Conservation (phyloP, 2,329 filamentous ascomycete genomes). For the Fusarium sp. region DNA sequence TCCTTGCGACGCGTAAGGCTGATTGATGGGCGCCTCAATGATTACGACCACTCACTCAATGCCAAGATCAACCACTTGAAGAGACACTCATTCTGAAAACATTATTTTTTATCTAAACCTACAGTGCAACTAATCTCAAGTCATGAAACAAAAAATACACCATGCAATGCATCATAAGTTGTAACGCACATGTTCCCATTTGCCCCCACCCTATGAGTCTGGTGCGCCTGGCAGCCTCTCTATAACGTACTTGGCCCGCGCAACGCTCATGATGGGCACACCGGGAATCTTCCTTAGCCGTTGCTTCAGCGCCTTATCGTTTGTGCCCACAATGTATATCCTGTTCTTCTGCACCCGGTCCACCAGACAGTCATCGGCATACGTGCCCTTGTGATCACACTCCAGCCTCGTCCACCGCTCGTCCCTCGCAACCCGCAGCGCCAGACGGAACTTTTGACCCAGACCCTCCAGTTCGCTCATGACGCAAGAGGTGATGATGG, state of each 20-base stretch:
- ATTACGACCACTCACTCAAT: background rate
- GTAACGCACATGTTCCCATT: constrained; percentile 26
- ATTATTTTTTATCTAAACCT: background rate
- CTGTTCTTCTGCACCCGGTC: constrained; percentile 76
- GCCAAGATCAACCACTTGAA: background rate
- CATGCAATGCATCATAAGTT: constrained; percentile 25
- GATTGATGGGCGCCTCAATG: background rate
- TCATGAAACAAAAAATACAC: background rate
- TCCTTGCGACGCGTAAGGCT: background rate
- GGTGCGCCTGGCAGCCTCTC: constrained; percentile 88
- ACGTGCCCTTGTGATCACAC: constrained; percentile 87
- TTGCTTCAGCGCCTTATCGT: constrained; percentile 81
- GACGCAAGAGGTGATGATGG: constrained; percentile 79
- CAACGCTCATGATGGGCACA: constrained; percentile 80
- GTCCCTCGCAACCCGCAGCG: constrained; percentile 84
- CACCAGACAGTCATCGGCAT: constrained; percentile 84
- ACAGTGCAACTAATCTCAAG: background rate
- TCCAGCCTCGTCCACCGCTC: constrained; percentile 84
- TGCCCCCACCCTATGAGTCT: constrained; percentile 53
- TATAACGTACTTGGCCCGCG: constrained; percentile 90
- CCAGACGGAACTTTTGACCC: constrained; percentile 86
- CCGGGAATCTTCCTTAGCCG: constrained; percentile 75
- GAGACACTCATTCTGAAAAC: background rate
- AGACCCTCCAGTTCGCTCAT: constrained; percentile 90
- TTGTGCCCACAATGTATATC: constrained; percentile 80